Base-by-base conservation (phyloP, 192 early-diverging fungal species). In the Chytriomyces hyalinus region DNA sequence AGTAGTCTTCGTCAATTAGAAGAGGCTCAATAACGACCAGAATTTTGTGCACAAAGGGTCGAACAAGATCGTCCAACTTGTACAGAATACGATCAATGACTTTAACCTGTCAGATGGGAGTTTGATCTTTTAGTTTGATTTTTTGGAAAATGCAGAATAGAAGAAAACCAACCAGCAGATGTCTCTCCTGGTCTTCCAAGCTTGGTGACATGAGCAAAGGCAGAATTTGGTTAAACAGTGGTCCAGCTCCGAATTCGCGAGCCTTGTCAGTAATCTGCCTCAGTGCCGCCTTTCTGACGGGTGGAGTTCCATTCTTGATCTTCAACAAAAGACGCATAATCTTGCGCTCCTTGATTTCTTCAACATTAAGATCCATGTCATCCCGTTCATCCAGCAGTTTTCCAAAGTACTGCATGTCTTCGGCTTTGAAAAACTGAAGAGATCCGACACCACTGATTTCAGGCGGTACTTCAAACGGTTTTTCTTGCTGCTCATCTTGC, bases 11-110 rank as follows among this genome's bases (percentile, higher is more conserved):
- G 73, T 98, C 97, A 77, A 98, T 98, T 65, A 99, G 83, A 76
- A 98, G 85, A 0, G 98, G 98, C 84, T 98, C 96, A 73, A 98
- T 97, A 0, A 98, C 97, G 8, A 98, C 96, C n/a, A 99, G 90
- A 68, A 99, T 98, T 81, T 96, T 96, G 90, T 98, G 98, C 24
- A 96, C 96, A 78, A 90, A 98, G 6, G 97, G 97, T 17, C 96
- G 93, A 6, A 96, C 98, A 48, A 96, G 89, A 65, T 96, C 96
- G 79, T 97, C 98, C 64, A 99, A 83, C 77, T 98, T 96, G 86
- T 96, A 95, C 75, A 99, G 82, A 67, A 95, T 92, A 70, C 98
- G 92, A 82, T 98, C 98, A 77, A 98, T 94, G 78, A 98, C 97
- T 80, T 98, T 99, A 8, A 77, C 74, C 74, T 76, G 44, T 67